These are phyloP conservation scores for Xeromyces bisporus DNA, from an alignment of 495 filamentous ascomycete genomes.

Conservation along the genomic window DNA sequence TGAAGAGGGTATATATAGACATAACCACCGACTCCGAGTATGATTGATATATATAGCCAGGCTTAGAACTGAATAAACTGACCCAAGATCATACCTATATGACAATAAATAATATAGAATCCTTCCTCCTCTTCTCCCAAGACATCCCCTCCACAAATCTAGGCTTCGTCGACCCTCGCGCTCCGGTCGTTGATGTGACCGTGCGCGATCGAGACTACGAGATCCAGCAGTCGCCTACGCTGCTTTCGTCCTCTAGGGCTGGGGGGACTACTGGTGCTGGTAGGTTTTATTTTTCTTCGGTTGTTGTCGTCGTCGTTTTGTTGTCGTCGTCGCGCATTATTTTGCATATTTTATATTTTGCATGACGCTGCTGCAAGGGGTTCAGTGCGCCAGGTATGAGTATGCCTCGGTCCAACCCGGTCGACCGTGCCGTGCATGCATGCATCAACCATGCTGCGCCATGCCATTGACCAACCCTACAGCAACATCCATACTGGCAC, in stretches of 20 bases:
- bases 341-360: too few relatives aligned
- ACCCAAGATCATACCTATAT: not conserved
- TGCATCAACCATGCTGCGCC: too few relatives aligned
- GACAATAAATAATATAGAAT: conserved; percentile 37
- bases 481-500: too few relatives aligned
- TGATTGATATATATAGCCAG: too few relatives aligned
- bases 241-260: conserved; percentile 59
- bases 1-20: conserved; percentile 50
- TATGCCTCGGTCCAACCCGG: too few relatives aligned
- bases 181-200: conserved; percentile 45
- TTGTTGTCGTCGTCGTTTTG: too few relatives aligned
- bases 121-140: conserved; percentile 70
- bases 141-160: conserved; percentile 59
- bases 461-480: too few relatives aligned
- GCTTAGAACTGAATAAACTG: not conserved
- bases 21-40: too few relatives aligned
- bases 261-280: conserved; percentile 87
- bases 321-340: too few relatives aligned
- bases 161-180: conserved; percentile 64
- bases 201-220: conserved; percentile 53
- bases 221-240: conserved; percentile 70
- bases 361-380: too few relatives aligned
- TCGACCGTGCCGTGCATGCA: too few relatives aligned
- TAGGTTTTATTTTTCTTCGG: conserved; percentile 27
- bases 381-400: too few relatives aligned